Percentiles rank a stretch among this genome's conserved stretches.
These are phyloP conservation scores for Pichia kluyveri DNA, from an alignment of 805 yeast genomes.

Conservation along the genomic window DNA sequence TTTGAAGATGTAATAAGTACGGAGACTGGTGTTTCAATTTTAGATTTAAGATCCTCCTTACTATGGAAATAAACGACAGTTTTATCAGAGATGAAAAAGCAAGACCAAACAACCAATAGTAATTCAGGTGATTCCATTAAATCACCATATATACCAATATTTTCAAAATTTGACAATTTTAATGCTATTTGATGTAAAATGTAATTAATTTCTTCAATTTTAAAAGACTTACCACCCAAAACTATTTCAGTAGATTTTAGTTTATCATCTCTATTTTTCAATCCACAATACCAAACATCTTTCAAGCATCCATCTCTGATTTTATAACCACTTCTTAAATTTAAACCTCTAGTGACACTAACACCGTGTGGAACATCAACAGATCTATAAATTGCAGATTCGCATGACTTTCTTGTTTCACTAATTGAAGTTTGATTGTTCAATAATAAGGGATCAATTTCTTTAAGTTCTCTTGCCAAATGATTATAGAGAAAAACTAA, in stretches of 20 bases:
- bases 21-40: neutral
- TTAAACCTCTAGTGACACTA: constrained; percentile 61
- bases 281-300: constrained; percentile 61
- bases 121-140: constrained; percentile 12
- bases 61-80: constrained; percentile 28
- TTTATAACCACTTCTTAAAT: constrained; percentile 53
- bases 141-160: constrained; percentile 18
- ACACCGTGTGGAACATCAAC: constrained; percentile 64
- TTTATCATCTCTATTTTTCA: constrained; percentile 14
- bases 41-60: neutral
- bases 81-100: constrained; percentile 28
- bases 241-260: neutral
- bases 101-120: constrained; percentile 16
- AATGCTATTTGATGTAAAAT: constrained; percentile 21
- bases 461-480: constrained; percentile 31
- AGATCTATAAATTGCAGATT: constrained; percentile 71
- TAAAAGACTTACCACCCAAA: neutral
- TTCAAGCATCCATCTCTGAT: constrained; percentile 66
- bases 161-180: constrained; percentile 16
- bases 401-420: constrained; percentile 53
- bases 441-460: constrained; percentile 49
- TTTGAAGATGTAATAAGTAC: neutral
- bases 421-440: constrained; percentile 58
- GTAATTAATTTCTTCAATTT: constrained; percentile 21
- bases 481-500: neutral